phyloP scores from a whole-genome alignment of 192 early-diverging fungal species.

The Rhizoclosmatium globosum region DNA sequence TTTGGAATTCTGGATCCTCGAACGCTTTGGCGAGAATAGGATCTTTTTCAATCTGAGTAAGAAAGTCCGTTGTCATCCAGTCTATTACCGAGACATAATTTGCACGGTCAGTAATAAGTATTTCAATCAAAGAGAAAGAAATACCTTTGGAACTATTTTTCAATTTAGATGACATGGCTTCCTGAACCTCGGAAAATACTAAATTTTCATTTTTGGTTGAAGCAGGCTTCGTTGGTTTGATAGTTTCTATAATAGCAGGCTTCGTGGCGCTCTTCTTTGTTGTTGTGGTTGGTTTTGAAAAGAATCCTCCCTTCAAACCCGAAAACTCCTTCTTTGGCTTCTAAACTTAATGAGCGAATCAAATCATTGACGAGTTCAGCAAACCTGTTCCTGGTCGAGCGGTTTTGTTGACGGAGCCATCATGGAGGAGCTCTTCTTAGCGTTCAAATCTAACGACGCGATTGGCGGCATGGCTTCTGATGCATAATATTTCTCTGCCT shows the following conservation, averaged over 20 bases:
- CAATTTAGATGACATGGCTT: slow-evolving; percentile 47
- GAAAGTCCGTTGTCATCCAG: slow-evolving; percentile 54
- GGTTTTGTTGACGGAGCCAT: neutral
- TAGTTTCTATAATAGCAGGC: neutral
- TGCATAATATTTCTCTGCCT: neutral
- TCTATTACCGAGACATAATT: slow-evolving; percentile 28
- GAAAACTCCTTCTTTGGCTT: slow-evolving; percentile 3
- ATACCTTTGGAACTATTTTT: slow-evolving; percentile 30
- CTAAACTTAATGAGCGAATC: neutral
- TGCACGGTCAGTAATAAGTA: too few species aligned
- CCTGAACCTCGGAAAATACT: slow-evolving; percentile 51
- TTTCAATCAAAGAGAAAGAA: neutral
- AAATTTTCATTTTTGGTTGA: neutral
- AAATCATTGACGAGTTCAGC: neutral
- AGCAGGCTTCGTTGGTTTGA: neutral
- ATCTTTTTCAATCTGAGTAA: slow-evolving; percentile 40
- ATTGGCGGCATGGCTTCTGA: neutral
- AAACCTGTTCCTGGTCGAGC: neutral
- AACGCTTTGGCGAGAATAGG: slow-evolving; percentile 48
- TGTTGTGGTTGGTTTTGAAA: neutral
- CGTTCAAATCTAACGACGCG: neutral
- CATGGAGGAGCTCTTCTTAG: neutral
- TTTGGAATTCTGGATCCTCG: slow-evolving; percentile 47
- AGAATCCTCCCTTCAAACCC: neutral
- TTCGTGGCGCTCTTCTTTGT: neutral